phyloP scores from a whole-genome alignment of 192 early-diverging fungal species.

The Podila minutissima region DNA sequence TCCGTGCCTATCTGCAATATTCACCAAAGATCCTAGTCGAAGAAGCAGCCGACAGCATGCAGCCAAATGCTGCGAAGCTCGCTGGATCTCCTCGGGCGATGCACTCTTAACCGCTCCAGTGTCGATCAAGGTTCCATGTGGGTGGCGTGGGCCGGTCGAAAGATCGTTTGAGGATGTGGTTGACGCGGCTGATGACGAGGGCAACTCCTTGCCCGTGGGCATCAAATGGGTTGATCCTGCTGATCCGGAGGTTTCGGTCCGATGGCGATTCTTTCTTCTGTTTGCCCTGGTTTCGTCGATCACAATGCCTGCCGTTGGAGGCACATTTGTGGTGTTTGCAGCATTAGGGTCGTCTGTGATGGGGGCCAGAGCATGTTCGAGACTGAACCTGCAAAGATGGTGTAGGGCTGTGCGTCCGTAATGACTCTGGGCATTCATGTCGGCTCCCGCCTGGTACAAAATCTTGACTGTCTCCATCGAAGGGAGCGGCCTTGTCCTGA shows the following conservation, averaged over 20 bases:
- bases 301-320: background rate
- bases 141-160: slow-evolving; percentile 22
- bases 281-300: slow-evolving; percentile 5
- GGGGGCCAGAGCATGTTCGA: slow-evolving; percentile 44
- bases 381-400: slow-evolving; percentile 58
- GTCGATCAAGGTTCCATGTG: slow-evolving; percentile 18
- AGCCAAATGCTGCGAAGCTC: slow-evolving; percentile 52
- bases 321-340: background rate
- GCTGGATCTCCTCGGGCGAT: slow-evolving; percentile 34
- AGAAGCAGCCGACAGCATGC: slow-evolving; percentile 58
- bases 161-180: slow-evolving; percentile 39
- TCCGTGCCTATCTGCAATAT: slow-evolving; percentile 55
- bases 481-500: slow-evolving; percentile 63
- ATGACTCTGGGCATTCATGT: slow-evolving; percentile 62
- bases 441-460: slow-evolving; percentile 62
- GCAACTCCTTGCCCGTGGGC: slow-evolving; percentile 24
- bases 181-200: slow-evolving; percentile 28
- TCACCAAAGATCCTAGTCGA: slow-evolving; percentile 56
- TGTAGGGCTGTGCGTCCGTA: slow-evolving; percentile 64
- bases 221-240: slow-evolving; percentile 30
- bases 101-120: slow-evolving; percentile 23
- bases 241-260: slow-evolving; percentile 36
- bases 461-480: slow-evolving; percentile 61
- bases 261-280: slow-evolving; percentile 23
- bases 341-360: slow-evolving; percentile 10